Evolutionary conservation across 345 rosid species (phyloP), one percentile per base, ranked within the genome.

Genomic region (Conringia planisiliqua): DNA sequence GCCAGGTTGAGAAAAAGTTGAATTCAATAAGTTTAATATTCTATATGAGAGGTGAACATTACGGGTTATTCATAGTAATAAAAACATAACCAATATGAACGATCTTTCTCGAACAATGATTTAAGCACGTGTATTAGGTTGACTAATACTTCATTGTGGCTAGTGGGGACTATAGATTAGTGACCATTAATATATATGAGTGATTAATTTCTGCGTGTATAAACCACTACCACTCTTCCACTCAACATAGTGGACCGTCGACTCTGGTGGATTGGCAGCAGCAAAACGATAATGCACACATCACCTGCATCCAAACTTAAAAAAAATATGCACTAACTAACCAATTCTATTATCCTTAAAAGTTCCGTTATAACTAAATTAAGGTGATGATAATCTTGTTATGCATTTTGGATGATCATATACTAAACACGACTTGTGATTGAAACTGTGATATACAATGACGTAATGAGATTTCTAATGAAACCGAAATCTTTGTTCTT

Each of bases 61-160:
- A 61, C 42, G 62, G 57, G 65, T 32, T 40, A 60, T 75, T 51
- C 63, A 50, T 75, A 75, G 69, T 38, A 68, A 60, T 18, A 18
- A 67, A 57, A 57, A 74, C 24, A 67, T 8, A 58, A 44, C 52
- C 35, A 67, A 29, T 38, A 62, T 67, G 51, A 57, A 66, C 18
- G 62, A 75, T 50, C 42, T 33, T 40, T 68, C 68, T 68, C 42
- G 70, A 68, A 52, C 56, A 51, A 68, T 40, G 66, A 29, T 68
- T 51, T 35, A 61, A 68, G 68, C 69, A 75, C 70, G 79, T 69
- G 79, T 63, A 72, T 1, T 39, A 68, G 56, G 48, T 75, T 68
- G 56, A 51, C 17, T 39, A 14, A 51, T 33, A 38, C n/a, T 32
- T 30, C 46, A 40, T 75, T 60, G 47, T 75, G 74, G 73, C n/a